Base-by-base conservation (phyloP, 2,329 filamentous ascomycete species). In the Ophiosphaerella korrae region DNA sequence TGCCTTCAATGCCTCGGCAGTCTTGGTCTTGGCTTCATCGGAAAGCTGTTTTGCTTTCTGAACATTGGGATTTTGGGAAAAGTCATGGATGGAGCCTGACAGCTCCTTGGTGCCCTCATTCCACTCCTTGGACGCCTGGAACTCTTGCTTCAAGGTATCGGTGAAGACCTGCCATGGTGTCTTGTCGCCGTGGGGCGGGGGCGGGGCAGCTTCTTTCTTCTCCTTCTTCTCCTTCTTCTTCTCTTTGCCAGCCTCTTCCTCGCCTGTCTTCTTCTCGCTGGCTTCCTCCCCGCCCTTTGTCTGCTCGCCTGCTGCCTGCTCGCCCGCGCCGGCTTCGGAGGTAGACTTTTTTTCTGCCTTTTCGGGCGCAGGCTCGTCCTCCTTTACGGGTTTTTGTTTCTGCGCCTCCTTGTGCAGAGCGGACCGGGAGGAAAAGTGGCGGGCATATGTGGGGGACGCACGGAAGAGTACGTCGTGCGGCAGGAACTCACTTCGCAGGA, bases 131-230 rank as follows among this genome's bases (percentile, higher is more conserved):
- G 92, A 97, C 45, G 91, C 89, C 75, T 97, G 92, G 78, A 99
- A 96, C 76, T 99, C 94, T 50, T 82, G 83, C 74, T 90, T 86
- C 76, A 99, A 85, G n/a, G 94, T 99, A 71, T 99, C 94, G 69
- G 90, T 90, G 79, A 99, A 99, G 29, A 99, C 94, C 74, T 97
- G 91, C 92, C 94, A 97, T 46, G 94, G 94, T 3, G 93, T 94
- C 81, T 99, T 99, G 78, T 96, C 92, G 54, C 94, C 94, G 70
- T 99, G 94, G 16, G 92, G 93, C n/a, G 94, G 93, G 12, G 92
- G 93, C 18, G 93, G 90, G 11, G 92, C 88, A 24, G 84, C 75
- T 33, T 80, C 77, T 54, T 91, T 85, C 42, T 69, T 90, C 84
- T 70, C 85, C 39, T 67, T 90, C 84, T 70, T 86, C 82, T 69